A percentile compares a stretch with the other conserved stretches of the same genome.
Conservation (phyloP, 495 filamentous ascomycete species). For the Letharia columbiana region DNA sequence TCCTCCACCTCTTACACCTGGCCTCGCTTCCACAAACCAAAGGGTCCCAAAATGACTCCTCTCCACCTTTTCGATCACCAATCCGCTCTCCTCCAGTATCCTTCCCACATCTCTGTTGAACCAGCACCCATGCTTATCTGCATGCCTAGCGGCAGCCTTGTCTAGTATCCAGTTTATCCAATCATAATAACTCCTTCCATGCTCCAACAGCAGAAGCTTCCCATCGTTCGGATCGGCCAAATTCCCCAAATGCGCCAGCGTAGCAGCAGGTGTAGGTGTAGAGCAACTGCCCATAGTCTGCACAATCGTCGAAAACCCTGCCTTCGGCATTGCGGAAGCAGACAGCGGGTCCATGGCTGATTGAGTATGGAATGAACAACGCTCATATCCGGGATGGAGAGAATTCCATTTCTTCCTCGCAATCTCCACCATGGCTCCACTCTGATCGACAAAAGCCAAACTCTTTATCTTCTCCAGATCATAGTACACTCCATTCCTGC, state of each 20-base stretch:
- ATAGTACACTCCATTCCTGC: constrained; percentile 76
- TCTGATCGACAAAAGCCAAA: constrained; percentile 57
- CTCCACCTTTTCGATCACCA: constrained; percentile 65
- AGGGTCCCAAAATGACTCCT: constrained; percentile 73
- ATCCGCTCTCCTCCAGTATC: constrained; percentile 69
- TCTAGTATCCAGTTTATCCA: constrained; percentile 78
- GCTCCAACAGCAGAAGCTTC: constrained; percentile 79
- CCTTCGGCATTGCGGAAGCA: constrained; percentile 10
- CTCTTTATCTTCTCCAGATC: constrained; percentile 38
- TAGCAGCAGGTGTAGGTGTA: constrained; percentile 56
- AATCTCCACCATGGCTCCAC: constrained; percentile 54
- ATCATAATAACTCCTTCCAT: constrained; percentile 68
- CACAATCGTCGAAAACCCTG: constrained; percentile 70
- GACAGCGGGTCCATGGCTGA: constrained; percentile 30
- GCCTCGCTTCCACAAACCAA: constrained; percentile 48
- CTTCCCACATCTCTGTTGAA: constrained; percentile 86
- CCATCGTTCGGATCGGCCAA: constrained; percentile 45
- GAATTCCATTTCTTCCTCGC: constrained; percentile 50
- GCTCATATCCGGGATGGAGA: constrained; percentile 38
- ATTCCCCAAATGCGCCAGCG: constrained; percentile 30
- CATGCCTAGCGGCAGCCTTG: constrained; percentile 65
- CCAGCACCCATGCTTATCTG: constrained; percentile 85
- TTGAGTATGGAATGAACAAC: constrained; percentile 38
- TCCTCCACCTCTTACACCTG: not conserved
- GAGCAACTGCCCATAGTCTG: constrained; percentile 94